phyloP scores from a whole-genome alignment of 2,329 filamentous ascomycete genomes.

The Mollisia scopiformis region DNA sequence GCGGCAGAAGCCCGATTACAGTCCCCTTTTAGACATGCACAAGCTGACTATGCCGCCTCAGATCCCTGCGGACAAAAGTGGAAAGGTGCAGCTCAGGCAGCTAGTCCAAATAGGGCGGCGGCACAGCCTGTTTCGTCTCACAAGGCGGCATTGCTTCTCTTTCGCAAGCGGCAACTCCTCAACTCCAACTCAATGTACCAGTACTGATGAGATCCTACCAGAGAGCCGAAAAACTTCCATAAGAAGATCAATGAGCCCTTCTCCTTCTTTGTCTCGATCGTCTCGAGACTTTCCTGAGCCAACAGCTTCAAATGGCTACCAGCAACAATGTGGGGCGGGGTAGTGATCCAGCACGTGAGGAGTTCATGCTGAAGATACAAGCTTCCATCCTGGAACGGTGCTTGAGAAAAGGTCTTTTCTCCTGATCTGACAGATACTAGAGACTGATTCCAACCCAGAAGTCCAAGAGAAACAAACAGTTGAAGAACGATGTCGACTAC shows the following conservation, averaged over 20 bases:
- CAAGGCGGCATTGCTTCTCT: not conserved
- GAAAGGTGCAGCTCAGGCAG: not conserved
- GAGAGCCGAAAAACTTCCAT: not conserved
- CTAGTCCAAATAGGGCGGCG: not conserved
- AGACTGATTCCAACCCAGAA: not conserved
- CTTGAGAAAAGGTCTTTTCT: not conserved
- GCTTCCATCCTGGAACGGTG: not conserved
- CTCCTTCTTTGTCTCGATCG: not conserved
- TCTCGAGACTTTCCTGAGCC: not conserved
- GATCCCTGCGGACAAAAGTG: not conserved
- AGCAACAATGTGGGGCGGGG: not conserved
- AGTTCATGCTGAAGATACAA: not conserved
- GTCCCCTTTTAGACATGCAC: not conserved
- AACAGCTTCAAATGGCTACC: not conserved
- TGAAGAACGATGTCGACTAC: not conserved
- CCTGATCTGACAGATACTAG: too few relatives aligned
- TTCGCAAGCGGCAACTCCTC: not conserved
- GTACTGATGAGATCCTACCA: not conserved
- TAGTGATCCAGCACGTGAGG: not conserved
- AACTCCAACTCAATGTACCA: too few relatives aligned
- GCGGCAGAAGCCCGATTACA: not conserved
- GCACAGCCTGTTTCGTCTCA: not conserved
- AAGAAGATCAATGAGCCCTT: not conserved
- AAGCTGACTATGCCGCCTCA: not conserved
- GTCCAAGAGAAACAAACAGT: not conserved